Conservation (phyloP, 208 protist species). For the Trypanosoma avium region DNA sequence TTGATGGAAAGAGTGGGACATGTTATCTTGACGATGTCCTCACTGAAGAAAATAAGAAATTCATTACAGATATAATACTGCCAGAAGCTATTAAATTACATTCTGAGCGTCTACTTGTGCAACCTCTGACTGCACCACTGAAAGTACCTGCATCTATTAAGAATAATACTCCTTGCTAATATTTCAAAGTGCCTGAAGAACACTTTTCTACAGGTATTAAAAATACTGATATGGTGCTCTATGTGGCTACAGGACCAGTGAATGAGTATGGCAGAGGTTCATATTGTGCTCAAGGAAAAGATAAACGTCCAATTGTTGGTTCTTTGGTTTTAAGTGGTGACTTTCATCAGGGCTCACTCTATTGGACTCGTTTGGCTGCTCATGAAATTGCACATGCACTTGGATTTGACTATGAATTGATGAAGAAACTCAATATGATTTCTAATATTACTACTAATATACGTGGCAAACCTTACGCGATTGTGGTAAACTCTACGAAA, state of each 20-base stretch:
- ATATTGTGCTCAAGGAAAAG: slow-evolving; percentile 34
- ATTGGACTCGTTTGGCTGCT: slow-evolving; percentile 18
- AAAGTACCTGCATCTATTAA: no score
- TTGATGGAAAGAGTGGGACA: no score
- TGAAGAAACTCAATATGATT: slow-evolving; percentile 4
- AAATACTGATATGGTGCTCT: not conserved
- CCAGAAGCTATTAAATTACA: no score
- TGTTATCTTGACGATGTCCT: no score
- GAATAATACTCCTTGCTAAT: no score
- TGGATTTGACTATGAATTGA: slow-evolving; percentile 24
- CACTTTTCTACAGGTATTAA: no score
- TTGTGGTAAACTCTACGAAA: slow-evolving; percentile 11
- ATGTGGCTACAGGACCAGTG: not conserved
- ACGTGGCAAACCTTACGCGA: not conserved
- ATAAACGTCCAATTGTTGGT: slow-evolving; percentile 25
- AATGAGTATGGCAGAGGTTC: not conserved
- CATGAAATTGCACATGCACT: slow-evolving; percentile 46
- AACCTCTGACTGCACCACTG: no score
- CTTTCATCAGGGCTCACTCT: not conserved
- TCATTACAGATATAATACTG: no score
- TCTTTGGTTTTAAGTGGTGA: slow-evolving; percentile 22
- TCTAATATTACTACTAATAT: not conserved
- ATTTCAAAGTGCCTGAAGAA: slow-evolving; percentile 4
- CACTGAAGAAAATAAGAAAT: no score
- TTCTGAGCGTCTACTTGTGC: no score